These are phyloP conservation scores for Alopecurus myosuroides DNA, from an alignment of 176 grass and related monocot genomes.

Conservation along the genomic window DNA sequence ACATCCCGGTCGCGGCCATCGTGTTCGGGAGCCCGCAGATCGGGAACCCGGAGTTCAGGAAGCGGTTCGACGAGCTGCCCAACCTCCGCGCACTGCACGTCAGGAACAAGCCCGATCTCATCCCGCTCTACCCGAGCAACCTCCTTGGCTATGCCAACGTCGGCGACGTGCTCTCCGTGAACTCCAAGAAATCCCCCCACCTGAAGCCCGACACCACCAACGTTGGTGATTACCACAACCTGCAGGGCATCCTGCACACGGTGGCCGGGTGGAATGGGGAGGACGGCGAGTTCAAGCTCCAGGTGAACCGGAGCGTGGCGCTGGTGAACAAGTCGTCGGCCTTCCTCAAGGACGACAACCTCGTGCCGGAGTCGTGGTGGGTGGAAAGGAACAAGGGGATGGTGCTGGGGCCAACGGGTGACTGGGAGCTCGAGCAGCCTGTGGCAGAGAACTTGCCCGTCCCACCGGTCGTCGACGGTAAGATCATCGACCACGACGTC, in stretches of 20 bases:
- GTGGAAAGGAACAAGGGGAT: constrained; percentile 82
- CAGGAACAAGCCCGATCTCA: constrained; percentile 65
- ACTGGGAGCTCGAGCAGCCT: constrained; percentile 50
- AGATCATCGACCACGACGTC: constrained; percentile 11
- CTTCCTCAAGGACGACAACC: constrained; percentile 68
- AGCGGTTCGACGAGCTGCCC: constrained; percentile 44
- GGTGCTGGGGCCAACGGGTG: constrained; percentile 50
- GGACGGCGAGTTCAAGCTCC: constrained; percentile 57
- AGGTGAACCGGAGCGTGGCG: constrained; percentile 71
- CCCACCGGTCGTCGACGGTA: constrained; percentile 30
- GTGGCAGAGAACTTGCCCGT: constrained; percentile 50
- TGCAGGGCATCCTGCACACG: constrained; percentile 82
- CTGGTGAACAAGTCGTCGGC: constrained; percentile 86
- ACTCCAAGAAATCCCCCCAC: constrained; percentile 68
- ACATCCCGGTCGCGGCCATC: constrained; percentile 63
- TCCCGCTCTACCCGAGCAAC: constrained; percentile 67
- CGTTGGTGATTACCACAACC: constrained; percentile 77
- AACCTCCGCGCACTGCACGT: constrained; percentile 64
- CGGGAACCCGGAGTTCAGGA: constrained; percentile 79
- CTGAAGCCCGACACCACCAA: constrained; percentile 51
- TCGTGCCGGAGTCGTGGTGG: constrained; percentile 91
- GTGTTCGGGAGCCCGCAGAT: constrained; percentile 87
- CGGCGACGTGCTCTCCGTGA: constrained; percentile 44
- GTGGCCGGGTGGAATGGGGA: constrained; percentile 70
- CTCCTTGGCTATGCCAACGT: constrained; percentile 52